phyloP scores from a whole-genome alignment of 257 asterid species.

The Lantana camara region DNA sequence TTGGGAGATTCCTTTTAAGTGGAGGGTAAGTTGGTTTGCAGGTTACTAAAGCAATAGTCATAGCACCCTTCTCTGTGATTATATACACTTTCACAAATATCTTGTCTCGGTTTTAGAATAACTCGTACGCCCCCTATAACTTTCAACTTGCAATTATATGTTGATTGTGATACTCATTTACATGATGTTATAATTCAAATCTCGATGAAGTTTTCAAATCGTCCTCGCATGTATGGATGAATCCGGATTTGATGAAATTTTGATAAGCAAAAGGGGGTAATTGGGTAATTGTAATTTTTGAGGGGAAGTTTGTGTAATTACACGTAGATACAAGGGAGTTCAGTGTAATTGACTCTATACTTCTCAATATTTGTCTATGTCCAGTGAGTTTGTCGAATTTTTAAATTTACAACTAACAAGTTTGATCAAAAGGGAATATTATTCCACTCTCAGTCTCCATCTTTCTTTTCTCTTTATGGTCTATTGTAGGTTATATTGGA shows the following conservation, averaged over 20 bases:
- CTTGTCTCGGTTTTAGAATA: no score
- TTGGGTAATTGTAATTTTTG: background rate
- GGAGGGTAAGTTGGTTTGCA: conserved; percentile 70
- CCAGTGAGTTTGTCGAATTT: background rate
- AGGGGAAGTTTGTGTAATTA: background rate
- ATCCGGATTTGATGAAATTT: no score
- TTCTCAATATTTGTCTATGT: background rate
- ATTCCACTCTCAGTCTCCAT: background rate
- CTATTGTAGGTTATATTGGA: conserved; percentile 74
- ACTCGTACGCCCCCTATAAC: no score
- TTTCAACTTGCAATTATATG: no score
- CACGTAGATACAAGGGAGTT: background rate
- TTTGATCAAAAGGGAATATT: background rate
- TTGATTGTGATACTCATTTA: no score
- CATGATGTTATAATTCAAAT: no score
- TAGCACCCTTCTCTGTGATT: no score
- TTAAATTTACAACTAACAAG: background rate
- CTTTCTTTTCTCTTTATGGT: background rate
- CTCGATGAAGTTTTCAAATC: no score
- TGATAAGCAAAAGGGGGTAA: background rate
- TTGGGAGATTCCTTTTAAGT: conserved; percentile 84
- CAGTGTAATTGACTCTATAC: no score
- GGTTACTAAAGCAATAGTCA: background rate
- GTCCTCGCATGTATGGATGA: no score
- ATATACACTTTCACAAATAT: no score